Conservation (phyloP, 371 early-diverging fungal genomes). For the Choanephora cucurbitarum region DNA sequence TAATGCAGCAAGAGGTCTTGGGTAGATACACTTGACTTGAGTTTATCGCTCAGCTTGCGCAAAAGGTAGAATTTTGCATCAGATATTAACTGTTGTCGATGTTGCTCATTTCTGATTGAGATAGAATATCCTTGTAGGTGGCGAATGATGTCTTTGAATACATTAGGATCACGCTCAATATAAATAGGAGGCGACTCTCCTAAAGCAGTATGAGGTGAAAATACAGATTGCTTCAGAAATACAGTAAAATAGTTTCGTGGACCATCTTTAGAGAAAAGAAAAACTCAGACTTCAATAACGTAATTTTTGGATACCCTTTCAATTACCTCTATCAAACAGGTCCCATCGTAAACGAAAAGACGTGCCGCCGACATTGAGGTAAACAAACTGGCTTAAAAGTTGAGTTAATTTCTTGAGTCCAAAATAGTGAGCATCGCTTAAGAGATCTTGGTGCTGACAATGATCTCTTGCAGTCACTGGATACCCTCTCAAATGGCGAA, state of each 20-base stretch:
- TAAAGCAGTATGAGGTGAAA: constrained; percentile 20
- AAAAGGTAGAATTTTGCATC: constrained; percentile 63
- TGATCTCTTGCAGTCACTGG: constrained; percentile 52
- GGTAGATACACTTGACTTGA: constrained; percentile 33
- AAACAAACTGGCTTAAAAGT: constrained; percentile 43
- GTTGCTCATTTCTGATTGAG: constrained; percentile 55
- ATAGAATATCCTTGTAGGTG: constrained; percentile 63
- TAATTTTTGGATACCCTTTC: too few relatives aligned
- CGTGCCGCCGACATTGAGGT: constrained; percentile 46
- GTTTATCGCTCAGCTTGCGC: constrained; percentile 51
- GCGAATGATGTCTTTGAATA: constrained; percentile 58
- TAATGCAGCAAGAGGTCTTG: constrained; percentile 41
- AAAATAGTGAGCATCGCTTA: constrained; percentile 56
- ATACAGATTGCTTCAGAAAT: constrained; percentile 31
- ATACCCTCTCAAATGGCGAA: constrained; percentile 63
- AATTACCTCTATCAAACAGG: constrained; percentile 36
- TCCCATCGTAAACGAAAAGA: constrained; percentile 42
- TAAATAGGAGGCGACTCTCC: constrained; percentile 41
- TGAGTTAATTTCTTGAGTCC: constrained; percentile 48
- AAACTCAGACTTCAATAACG: too few relatives aligned
- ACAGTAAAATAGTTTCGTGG: constrained; percentile 32
- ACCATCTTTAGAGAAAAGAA: too few relatives aligned
- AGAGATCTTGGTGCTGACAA: constrained; percentile 44
- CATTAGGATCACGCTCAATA: constrained; percentile 61
- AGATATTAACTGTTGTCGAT: constrained; percentile 56